Conservation (phyloP, 176 grass and related monocot species). For the Musa schizocarpa region DNA sequence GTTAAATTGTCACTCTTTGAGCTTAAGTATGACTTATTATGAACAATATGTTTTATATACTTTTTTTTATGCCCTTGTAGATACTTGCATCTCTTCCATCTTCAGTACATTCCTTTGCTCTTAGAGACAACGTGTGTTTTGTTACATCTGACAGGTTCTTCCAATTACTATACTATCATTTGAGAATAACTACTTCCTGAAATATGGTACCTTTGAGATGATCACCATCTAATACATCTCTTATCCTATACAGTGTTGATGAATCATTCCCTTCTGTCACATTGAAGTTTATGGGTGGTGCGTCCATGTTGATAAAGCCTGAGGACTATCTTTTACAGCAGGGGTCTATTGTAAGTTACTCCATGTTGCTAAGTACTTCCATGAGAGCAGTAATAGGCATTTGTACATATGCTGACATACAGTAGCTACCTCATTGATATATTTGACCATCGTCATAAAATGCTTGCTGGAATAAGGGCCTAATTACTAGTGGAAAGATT, state of each 20-base stretch:
- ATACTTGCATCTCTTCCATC: conserved; percentile 52
- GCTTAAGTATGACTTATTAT: not conserved
- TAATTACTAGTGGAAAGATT: no score
- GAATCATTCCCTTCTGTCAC: conserved; percentile 75
- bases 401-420: not conserved
- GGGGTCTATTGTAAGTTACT: conserved; percentile 48
- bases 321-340: conserved; percentile 92
- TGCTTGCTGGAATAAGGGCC: not conserved
- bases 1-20: conserved; percentile 11
- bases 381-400: not conserved
- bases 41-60: not conserved
- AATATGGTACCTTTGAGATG: not conserved
- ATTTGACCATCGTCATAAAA: not conserved
- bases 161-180: not conserved
- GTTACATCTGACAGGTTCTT: conserved; percentile 65
- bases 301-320: conserved; percentile 71
- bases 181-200: not conserved
- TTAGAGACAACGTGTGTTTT: conserved; percentile 77
- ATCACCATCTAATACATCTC: not conserved
- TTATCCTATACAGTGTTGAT: conserved; percentile 48
- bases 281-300: conserved; percentile 77
- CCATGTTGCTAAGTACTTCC: not conserved
- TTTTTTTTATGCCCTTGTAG: conserved; percentile 23
- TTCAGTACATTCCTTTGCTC: conserved; percentile 49
- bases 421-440: not conserved